A percentile compares a stretch with the other conserved stretches of the same genome.
Evolutionary conservation across 306 rosid genomes (phyloP).

Genomic region (barrel medic (Medicago truncatula)): MtrunA17r5.0-ANR NC_053049.1:3727001-3727500

Average conservation of each 20-base stretch:
- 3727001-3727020: neutral
- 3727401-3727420: no score
- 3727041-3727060: neutral
- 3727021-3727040: constrained; percentile 16
- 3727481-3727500: no score
- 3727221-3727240: neutral
- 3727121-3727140: neutral
- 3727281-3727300: no score
- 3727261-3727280: neutral
- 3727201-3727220: neutral
- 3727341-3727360: no score
- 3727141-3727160: neutral
- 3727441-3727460: no score
- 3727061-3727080: neutral
- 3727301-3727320: no score
- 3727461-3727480: no score
- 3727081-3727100: neutral
- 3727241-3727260: neutral
- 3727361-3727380: no score
- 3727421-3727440: no score
- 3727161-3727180: neutral
- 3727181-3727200: neutral
- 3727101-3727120: neutral
- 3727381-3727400: no score
- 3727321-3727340: no score